Evolutionary conservation across 2,329 filamentous ascomycete species (phyloP).

Genomic region (Fusarium hainanense): DNA sequence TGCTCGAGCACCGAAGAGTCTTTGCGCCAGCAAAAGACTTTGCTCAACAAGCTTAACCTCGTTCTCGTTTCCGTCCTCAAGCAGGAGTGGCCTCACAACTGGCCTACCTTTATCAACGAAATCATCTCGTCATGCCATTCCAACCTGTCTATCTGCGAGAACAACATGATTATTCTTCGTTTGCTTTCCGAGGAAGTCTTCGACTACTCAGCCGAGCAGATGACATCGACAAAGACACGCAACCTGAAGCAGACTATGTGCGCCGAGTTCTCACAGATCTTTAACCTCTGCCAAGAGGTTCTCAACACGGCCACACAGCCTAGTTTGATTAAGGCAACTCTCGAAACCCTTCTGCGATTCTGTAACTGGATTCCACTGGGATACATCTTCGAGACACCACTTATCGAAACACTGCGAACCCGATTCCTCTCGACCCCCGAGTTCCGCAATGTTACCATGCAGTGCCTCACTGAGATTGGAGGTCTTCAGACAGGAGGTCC

Average conservation of each 20-base stretch:
- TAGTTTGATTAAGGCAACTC: slow-evolving; percentile 92
- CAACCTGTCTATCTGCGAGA: slow-evolving; percentile 97
- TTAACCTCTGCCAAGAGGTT: slow-evolving; percentile 96
- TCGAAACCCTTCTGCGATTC: slow-evolving; percentile 94
- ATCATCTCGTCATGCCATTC: slow-evolving; percentile 97
- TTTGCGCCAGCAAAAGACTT: slow-evolving; percentile 83
- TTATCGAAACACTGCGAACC: slow-evolving; percentile 93
- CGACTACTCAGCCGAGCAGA: slow-evolving; percentile 97
- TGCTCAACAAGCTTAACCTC: slow-evolving; percentile 98
- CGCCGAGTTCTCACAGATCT: slow-evolving; percentile 97
- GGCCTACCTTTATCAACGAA: slow-evolving; percentile 99
- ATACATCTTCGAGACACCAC: slow-evolving; percentile 97
- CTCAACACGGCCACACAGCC: slow-evolving; percentile 88
- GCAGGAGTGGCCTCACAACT: slow-evolving; percentile 99
- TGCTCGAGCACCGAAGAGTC: slow-evolving; percentile 91
- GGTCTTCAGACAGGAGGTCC: slow-evolving; percentile 84
- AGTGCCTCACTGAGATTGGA: slow-evolving; percentile 97
- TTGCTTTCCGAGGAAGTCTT: slow-evolving; percentile 98
- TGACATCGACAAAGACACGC: slow-evolving; percentile 98
- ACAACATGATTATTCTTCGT: slow-evolving; percentile 98
- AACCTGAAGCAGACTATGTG: slow-evolving; percentile 99
- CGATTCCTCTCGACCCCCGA: slow-evolving; percentile 93
- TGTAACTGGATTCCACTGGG: slow-evolving; percentile 99
- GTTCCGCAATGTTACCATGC: slow-evolving; percentile 95
- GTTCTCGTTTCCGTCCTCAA: slow-evolving; percentile 97